Base-by-base conservation (phyloP, 1,284 basidiomycete genomes). In the Microstroma glucosiphilum region DNA sequence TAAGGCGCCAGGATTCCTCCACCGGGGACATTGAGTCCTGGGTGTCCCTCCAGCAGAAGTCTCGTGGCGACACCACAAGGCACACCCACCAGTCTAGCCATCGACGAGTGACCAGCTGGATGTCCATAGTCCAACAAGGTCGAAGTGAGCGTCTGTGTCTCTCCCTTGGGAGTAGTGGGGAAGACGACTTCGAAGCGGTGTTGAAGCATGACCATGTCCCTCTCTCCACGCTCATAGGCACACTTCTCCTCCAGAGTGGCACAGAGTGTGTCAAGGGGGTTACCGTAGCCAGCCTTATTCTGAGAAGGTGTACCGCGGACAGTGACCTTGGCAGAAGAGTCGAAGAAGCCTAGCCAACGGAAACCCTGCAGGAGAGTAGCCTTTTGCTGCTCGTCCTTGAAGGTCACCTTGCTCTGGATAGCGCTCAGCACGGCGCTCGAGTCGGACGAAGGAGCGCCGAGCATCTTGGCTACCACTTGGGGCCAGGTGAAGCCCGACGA, bases 181-280 rank as follows among this genome's bases (percentile, higher is more conserved):
- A 48, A 48, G 3, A 48, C 43, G 60, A 69, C 63, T 53, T 69
- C 56, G 58, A 73, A 72, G 55, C 93, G 94, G 86, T 98, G 94
- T 82, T 97, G 93, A 59, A 98, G 86, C 86, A 96, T 91, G 70
- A 98, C 91, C 70, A 97, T 86, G 81, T 98, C 94, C 21, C 92
- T 88, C 82, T 97, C 93, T 67, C 91, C 91, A 56, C 85, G 82
- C 67, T 87, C 89, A 82, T 96, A 97, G 80, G 87, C 86, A 89
- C 96, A 96, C 80, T 96, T 86, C 69, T 83, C 85, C 83, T 98
- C 93, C 58, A 98, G 86, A 40, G 85, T 88, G 1, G 87, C 91
- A 78, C 93, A 96, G 68, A 99, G 88, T 21, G 96, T 93, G 82
- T 96, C 92, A 70, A 99, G 86, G 69, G 94, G 84, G 81, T 90